Evolutionary conservation across 106 monocot genomes (phyloP).

Genomic region (Hemerocallis citrina): DNA sequence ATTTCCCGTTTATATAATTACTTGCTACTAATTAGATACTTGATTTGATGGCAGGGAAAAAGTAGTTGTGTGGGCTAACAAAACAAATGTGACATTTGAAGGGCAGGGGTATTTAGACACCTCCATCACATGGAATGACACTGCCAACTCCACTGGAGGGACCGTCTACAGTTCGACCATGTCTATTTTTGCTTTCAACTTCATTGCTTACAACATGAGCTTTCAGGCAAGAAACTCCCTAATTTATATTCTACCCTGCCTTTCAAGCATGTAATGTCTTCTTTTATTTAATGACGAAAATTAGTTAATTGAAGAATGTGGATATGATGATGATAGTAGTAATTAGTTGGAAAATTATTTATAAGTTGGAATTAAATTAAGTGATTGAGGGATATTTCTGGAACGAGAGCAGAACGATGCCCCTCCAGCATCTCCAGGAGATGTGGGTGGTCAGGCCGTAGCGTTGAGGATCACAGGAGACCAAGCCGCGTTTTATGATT

Average conservation of each 20-base stretch:
- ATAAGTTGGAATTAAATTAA: background rate
- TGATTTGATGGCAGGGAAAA: constrained; percentile 49
- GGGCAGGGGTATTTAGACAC: constrained; percentile 55
- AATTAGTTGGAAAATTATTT: background rate
- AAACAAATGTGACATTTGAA: constrained; percentile 54
- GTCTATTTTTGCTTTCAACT: constrained; percentile 48
- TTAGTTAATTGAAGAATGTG: background rate
- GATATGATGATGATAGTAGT: background rate
- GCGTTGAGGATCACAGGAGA: constrained; percentile 46
- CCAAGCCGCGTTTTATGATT: constrained; percentile 58
- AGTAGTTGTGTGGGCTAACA: constrained; percentile 40
- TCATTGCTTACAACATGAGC: constrained; percentile 54
- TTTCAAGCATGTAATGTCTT: background rate
- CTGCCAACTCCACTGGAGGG: constrained; percentile 51
- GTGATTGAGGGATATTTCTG: background rate
- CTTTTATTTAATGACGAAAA: background rate
- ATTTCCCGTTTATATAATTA: too few species aligned
- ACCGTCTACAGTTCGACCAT: constrained; percentile 42
- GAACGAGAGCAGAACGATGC: constrained; percentile 28
- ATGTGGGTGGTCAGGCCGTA: constrained; percentile 42
- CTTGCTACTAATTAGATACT: too few species aligned
- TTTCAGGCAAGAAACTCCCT: constrained; percentile 32
- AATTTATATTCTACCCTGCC: background rate
- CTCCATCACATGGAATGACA: constrained; percentile 55
- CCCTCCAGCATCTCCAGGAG: constrained; percentile 24